Conservation (phyloP, 2,329 filamentous ascomycete genomes). For the Nemania sp. region DNA sequence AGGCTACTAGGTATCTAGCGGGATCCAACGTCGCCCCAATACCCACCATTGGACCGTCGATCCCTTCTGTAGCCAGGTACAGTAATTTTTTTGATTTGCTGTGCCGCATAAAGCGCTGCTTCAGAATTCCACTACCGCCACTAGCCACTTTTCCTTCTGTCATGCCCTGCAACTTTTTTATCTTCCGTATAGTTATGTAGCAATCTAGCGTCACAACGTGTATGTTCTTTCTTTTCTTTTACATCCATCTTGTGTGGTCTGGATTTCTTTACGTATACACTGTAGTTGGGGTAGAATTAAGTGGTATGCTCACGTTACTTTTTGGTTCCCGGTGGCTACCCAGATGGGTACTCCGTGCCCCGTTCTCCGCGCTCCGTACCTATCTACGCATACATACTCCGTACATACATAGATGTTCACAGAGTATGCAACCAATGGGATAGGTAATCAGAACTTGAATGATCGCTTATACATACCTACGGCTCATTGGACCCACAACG, state of each 20-base stretch:
- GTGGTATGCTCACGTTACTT: neutral
- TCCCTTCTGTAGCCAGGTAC: constrained; percentile 2
- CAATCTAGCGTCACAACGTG: constrained; percentile 8
- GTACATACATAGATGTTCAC: neutral
- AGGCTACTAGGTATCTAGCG: neutral
- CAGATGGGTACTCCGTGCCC: constrained; percentile 4
- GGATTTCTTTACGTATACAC: too few relatives aligned
- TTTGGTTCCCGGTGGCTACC: neutral
- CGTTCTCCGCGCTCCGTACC: neutral
- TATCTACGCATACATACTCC: neutral
- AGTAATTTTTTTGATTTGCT: constrained; percentile 18
- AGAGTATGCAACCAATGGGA: neutral
- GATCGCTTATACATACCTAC: too few relatives aligned
- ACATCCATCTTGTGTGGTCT: neutral
- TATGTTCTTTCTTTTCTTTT: too few relatives aligned
- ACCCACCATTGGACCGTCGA: constrained; percentile 9
- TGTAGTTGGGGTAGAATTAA: too few relatives aligned
- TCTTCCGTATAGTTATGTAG: neutral
- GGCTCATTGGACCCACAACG: neutral
- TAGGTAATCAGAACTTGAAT: neutral
- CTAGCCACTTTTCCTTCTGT: neutral
- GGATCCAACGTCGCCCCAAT: neutral
- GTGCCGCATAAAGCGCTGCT: constrained; percentile 7
- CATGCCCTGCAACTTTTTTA: neutral
- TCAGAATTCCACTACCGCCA: neutral